Conservation (phyloP, 2,329 filamentous ascomycete species). For the Aspergillus aculeatus region DNA sequence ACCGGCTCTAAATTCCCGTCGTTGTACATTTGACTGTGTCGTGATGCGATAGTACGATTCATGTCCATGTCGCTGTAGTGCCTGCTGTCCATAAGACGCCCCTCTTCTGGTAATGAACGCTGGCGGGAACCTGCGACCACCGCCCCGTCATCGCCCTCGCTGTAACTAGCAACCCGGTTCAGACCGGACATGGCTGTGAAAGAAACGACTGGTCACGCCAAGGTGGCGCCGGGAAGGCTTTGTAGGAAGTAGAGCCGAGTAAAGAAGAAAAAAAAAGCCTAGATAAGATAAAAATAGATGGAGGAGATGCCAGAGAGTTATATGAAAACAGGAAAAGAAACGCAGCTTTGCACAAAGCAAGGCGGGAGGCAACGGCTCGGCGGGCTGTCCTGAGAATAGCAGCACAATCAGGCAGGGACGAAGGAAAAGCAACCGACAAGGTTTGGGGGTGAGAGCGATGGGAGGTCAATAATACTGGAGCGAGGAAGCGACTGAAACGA, state of each 20-base stretch:
- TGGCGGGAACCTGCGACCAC: background rate
- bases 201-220: background rate
- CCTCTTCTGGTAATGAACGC: background rate
- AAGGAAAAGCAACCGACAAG: background rate
- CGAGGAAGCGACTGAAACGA: background rate
- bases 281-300: slow-evolving; percentile 3
- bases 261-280: background rate
- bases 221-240: background rate
- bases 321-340: background rate
- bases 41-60: slow-evolving; percentile 10
- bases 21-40: background rate
- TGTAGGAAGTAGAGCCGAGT: background rate
- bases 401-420: background rate
- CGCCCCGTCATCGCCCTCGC: slow-evolving; percentile 18
- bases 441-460: background rate
- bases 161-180: slow-evolving; percentile 25
- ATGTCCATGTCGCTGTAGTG: slow-evolving; percentile 17
- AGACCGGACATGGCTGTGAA: slow-evolving; percentile 19
- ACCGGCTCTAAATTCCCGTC: slow-evolving; percentile 7
- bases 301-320: background rate
- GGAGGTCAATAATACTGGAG: background rate
- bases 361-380: background rate
- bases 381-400: background rate
- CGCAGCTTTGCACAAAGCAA: background rate
- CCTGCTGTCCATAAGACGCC: background rate